Percentiles rank a stretch among this genome's conserved stretches.
phyloP scores from a whole-genome alignment of 495 filamentous ascomycete genomes.

The Penicillium angulare region DNA sequence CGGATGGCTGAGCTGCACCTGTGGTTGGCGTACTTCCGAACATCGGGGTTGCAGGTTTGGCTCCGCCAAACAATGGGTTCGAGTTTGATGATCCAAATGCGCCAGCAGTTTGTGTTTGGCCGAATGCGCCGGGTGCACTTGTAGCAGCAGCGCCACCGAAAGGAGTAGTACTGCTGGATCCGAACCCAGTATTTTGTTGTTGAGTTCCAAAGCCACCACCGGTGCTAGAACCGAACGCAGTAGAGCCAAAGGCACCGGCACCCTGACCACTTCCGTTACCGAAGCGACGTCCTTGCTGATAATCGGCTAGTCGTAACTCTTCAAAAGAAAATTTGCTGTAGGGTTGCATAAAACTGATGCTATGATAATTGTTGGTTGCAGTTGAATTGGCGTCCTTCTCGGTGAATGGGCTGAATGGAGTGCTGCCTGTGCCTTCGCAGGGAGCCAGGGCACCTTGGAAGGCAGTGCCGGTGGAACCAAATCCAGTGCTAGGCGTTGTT shows the following conservation, averaged over 20 bases:
- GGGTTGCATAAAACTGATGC: conserved; percentile 78
- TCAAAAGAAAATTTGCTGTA: conserved; percentile 90
- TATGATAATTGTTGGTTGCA: conserved; percentile 76
- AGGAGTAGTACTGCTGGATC: conserved; percentile 46
- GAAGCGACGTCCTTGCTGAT: conserved; percentile 77
- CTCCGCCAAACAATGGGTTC: conserved; percentile 46
- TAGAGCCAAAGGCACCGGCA: conserved; percentile 75
- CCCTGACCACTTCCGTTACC: conserved; percentile 74
- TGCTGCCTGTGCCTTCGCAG: conserved; percentile 69
- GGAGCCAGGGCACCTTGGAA: conserved; percentile 42
- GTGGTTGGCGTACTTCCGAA: conserved; percentile 36
- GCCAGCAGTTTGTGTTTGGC: conserved; percentile 46
- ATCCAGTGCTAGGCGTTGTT: conserved; percentile 7
- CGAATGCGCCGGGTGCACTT: conserved; percentile 40
- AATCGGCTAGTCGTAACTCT: conserved; percentile 86
- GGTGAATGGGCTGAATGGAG: conserved; percentile 68
- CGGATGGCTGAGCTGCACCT: conserved; percentile 37
- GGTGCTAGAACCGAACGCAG: conserved; percentile 35
- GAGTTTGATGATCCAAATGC: conserved; percentile 44
- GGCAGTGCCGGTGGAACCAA: conserved; percentile 37
- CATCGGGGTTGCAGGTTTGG: conserved; percentile 33
- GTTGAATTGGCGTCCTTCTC: conserved; percentile 73
- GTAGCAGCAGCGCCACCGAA: conserved; percentile 50
- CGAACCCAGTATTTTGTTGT: conserved; percentile 50
- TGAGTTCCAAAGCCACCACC: conserved; percentile 41